These are phyloP conservation scores for Cucurbita pepo DNA, from an alignment of 306 rosid species.

Conservation along the genomic window DNA sequence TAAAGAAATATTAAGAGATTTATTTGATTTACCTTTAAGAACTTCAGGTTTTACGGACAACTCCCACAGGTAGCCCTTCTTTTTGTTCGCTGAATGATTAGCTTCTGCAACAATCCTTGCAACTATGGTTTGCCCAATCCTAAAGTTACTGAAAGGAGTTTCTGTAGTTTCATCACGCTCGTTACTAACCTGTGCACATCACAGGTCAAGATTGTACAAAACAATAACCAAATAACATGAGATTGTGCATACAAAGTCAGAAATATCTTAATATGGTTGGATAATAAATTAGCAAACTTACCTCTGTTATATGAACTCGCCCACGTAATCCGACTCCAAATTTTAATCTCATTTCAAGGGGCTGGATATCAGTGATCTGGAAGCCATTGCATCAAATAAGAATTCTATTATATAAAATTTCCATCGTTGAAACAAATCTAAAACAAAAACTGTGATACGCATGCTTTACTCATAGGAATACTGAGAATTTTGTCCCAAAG, in stretches of 20 bases:
- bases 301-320: constrained; percentile 83
- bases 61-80: constrained; percentile 52
- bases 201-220: not conserved
- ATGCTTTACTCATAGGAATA: not conserved
- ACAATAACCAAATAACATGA: not conserved
- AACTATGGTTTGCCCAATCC: constrained; percentile 62
- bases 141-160: constrained; percentile 51
- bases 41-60: constrained; percentile 50
- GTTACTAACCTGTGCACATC: constrained; percentile 42
- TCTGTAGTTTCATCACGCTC: constrained; percentile 25
- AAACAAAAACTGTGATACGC: not conserved
- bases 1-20: not conserved
- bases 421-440: not conserved
- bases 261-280: not conserved
- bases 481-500: not conserved
- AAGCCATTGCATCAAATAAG: constrained; percentile 12
- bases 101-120: constrained; percentile 63
- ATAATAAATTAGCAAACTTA: constrained; percentile 6
- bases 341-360: constrained; percentile 67
- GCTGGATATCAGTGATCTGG: constrained; percentile 69
- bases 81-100: constrained; percentile 26
- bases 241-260: not conserved
- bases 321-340: constrained; percentile 70
- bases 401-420: not conserved
- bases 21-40: constrained; percentile 36